A percentile compares a stretch with the other conserved stretches of the same genome.
phyloP scores from a whole-genome alignment of 176 grass and related monocot genomes.

The Echinochloa phyllopogon region DNA sequence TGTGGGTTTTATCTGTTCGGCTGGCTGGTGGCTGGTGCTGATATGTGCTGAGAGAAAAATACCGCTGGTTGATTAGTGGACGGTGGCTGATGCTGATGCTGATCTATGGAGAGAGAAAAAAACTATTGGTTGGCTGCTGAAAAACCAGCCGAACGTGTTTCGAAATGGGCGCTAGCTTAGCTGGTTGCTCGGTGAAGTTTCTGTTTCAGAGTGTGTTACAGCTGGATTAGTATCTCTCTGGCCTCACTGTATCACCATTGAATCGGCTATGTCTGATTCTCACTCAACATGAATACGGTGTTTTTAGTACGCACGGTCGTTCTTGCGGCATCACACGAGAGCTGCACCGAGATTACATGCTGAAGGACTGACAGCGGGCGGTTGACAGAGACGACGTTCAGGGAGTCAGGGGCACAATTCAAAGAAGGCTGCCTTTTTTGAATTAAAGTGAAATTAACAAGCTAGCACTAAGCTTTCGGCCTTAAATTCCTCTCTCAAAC shows the following conservation, averaged over 20 bases:
- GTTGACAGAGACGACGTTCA: background rate
- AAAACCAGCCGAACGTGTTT: too few species aligned
- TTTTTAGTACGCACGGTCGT: background rate
- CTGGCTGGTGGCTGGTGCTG: too few species aligned
- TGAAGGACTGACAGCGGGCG: background rate
- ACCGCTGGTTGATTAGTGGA: too few species aligned
- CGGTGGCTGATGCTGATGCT: too few species aligned
- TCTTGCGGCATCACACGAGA: background rate
- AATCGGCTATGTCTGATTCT: background rate
- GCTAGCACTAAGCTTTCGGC: background rate
- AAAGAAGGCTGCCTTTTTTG: background rate
- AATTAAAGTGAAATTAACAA: background rate
- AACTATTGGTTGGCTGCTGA: too few species aligned
- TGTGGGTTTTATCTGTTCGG: too few species aligned
- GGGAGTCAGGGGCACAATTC: background rate
- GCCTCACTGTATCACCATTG: background rate
- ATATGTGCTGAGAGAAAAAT: too few species aligned
- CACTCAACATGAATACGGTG: background rate
- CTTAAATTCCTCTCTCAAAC: background rate
- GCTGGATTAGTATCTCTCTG: background rate
- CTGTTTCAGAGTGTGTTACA: background rate
- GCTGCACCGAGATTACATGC: background rate
- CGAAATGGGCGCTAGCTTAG: background rate
- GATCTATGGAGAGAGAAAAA: too few species aligned
- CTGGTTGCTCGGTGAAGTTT: background rate